Base-by-base conservation (phyloP, 177 flowering plant genomes). In the Vitis hybrid region DNA sequence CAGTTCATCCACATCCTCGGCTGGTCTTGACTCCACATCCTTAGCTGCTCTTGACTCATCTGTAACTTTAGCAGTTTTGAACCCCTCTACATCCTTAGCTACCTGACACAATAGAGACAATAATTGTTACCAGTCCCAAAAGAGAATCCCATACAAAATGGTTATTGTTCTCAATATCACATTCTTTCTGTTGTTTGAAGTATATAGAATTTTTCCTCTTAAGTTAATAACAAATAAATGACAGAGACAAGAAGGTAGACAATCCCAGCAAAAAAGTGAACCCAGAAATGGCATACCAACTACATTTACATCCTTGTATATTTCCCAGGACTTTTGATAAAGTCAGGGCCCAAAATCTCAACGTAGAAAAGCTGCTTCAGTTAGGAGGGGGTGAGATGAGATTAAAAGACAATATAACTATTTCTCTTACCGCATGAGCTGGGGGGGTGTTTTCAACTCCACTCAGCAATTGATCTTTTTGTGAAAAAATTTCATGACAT, bases 401-500 rank as follows among this genome's bases (percentile, higher is more conserved):
- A 41, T 41, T 41, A 41, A 41, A 41, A 41, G 46, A 41, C 18
- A n/a, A 66, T 52, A 30, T 30, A 21, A 65, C 61, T 41, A 55
- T 10, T 17, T 24, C 3, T 30, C 76, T 74, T 79, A 89, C 91
- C 81, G 30, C 55, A 0, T 58, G 71, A 56, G 78, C 67, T 11
- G 80, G 83, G 30, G 84, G 75, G 50, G 73, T 65, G 70, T 81
- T 81, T 71, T 88, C 85, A 58, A 75, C 73, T 64, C 84, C 87
- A 74, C 14, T 68, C n/a, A 51, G 32, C 2, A 46, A 67, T 74
- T 75, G 69, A 55, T 77, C 76, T 13, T 71, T 77, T 10, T 49
- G 65, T 11, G 57, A 2, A 9, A 63, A 58, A 51, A 52, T 60
- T 35, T 73, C 74, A 49, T 56, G 13, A 18, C 18, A 35, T 63